A percentile compares a stretch with the other conserved stretches of the same genome.
Evolutionary conservation across 257 asterid species (phyloP).

Genomic region (Nicotiana knightiana): DNA sequence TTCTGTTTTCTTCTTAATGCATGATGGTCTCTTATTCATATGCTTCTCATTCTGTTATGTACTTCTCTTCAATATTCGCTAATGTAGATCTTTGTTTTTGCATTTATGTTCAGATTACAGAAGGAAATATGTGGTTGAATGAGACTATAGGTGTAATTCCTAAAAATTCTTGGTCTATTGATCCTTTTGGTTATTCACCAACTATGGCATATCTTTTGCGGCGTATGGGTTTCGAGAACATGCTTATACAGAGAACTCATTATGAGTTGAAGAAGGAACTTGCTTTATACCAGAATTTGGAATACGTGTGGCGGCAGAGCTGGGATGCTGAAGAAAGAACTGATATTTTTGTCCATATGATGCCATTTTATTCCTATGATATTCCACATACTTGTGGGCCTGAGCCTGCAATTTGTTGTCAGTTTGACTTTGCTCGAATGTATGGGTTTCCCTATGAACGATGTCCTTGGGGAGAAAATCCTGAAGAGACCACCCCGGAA

Average conservation of each 20-base stretch:
- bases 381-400: conserved; percentile 99
- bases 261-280: conserved; percentile 94
- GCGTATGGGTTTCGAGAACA: conserved; percentile 98
- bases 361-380: conserved; percentile 98
- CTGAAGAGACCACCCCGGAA: conserved; percentile 82
- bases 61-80: background rate
- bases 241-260: conserved; percentile 99
- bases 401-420: conserved; percentile 98
- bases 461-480: conserved; percentile 92
- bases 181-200: conserved; percentile 97
- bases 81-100: conserved; percentile 1
- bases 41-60: background rate
- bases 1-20: background rate
- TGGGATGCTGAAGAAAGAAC: conserved; percentile 97
- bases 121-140: conserved; percentile 96
- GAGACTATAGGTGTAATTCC: conserved; percentile 95
- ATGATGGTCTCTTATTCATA: background rate
- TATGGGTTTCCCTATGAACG: conserved; percentile 78
- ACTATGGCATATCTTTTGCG: conserved; percentile 98
- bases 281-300: conserved; percentile 72
- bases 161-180: conserved; percentile 90
- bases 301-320: conserved; percentile 92
- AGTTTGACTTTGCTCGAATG: conserved; percentile 96
- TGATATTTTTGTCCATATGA: conserved; percentile 98
- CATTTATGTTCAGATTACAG: conserved; percentile 57